Percentiles rank a stretch among this genome's conserved stretches.
Conservation (phyloP, 2,329 filamentous ascomycete genomes). For the Elsinoe ampelina region DNA sequence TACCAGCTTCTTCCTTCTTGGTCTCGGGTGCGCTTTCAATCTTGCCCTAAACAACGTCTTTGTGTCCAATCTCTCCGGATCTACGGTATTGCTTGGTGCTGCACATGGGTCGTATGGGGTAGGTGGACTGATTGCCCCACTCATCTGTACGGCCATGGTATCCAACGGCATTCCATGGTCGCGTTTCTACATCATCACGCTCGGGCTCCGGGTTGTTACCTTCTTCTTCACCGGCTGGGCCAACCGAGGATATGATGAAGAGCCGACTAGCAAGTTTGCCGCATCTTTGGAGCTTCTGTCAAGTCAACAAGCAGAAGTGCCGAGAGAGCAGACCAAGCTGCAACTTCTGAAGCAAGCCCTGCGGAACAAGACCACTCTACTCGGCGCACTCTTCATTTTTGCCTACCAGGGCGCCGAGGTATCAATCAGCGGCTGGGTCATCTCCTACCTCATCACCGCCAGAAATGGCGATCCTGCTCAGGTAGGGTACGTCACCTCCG, state of each 20-base stretch:
- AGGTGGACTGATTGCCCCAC: slow-evolving; percentile 50
- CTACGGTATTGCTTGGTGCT: slow-evolving; percentile 47
- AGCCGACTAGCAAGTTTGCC: slow-evolving; percentile 39
- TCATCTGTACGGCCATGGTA: slow-evolving; percentile 66
- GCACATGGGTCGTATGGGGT: slow-evolving; percentile 55
- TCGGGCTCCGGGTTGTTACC: slow-evolving; percentile 50
- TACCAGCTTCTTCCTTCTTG: slow-evolving; percentile 56
- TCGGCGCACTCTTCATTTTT: slow-evolving; percentile 75
- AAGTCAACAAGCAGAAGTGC: slow-evolving; percentile 26
- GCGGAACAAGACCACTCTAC: slow-evolving; percentile 51
- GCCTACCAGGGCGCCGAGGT: slow-evolving; percentile 80
- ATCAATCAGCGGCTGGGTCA: slow-evolving; percentile 76
- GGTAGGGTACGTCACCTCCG: slow-evolving; percentile 71
- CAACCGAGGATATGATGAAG: slow-evolving; percentile 61
- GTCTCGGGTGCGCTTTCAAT: slow-evolving; percentile 42
- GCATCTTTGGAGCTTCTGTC: slow-evolving; percentile 36
- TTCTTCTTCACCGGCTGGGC: slow-evolving; percentile 54
- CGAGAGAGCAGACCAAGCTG: slow-evolving; percentile 30
- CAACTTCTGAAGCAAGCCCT: slow-evolving; percentile 44
- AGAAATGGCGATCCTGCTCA: slow-evolving; percentile 58
- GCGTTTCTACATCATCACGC: slow-evolving; percentile 60
- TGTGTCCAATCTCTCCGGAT: slow-evolving; percentile 43
- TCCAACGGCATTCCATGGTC: slow-evolving; percentile 55
- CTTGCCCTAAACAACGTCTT: slow-evolving; percentile 50
- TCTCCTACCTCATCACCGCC: slow-evolving; percentile 69